Evolutionary conservation across 352 stramenopile species (phyloP), one percentile per base, ranked within the genome.

Genomic region (Globisporangium viniferum): DNA sequence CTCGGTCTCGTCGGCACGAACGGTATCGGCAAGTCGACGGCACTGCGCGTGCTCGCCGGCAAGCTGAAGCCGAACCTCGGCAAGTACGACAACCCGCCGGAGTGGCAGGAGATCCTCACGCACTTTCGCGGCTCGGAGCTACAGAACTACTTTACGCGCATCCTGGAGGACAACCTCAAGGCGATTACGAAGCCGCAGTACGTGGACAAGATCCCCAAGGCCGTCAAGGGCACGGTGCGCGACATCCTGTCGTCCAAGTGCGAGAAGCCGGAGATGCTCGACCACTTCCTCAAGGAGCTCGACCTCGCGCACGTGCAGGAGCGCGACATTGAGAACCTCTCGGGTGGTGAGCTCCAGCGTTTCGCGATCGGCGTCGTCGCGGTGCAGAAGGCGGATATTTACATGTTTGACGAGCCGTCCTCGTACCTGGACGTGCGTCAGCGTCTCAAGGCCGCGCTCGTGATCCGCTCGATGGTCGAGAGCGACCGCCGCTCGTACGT

Each of bases 361-460:
- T 99, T 99, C 78, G 98, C 98, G 2, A 99, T 99, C 76, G 94
- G 89, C 22, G 92, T 98, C 29, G 95, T 99, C 53, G 93, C 94
- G 3, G 90, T 99, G 39, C 94, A 98, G 71, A 85, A 96, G 41
- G 91, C 91, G 29, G 97, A 99, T 84, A 98, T 99, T 33, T 99
- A 99, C 91, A 99, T 99, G 97, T 99, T 99, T 79, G 98, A 99
- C 69, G 98, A 99, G 81, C 98, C 98, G 6, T 99, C 95, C 24
- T 99, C 94, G 55, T 99, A 99, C 80, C 80, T 99, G 59, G 98
- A 99, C 86, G 98, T 99, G 49, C 98, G 98, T 67, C 98, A 99
- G 82, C 90, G 98, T 75, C 88, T 99, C 18, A 99, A 98, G 70
- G 98, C 98, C 4, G 98, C 97, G 35, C 80, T 98, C 24, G 97